phyloP scores from a whole-genome alignment of 1,139 yeast genomes.

The Candida pseudoviswanathii region DNA sequence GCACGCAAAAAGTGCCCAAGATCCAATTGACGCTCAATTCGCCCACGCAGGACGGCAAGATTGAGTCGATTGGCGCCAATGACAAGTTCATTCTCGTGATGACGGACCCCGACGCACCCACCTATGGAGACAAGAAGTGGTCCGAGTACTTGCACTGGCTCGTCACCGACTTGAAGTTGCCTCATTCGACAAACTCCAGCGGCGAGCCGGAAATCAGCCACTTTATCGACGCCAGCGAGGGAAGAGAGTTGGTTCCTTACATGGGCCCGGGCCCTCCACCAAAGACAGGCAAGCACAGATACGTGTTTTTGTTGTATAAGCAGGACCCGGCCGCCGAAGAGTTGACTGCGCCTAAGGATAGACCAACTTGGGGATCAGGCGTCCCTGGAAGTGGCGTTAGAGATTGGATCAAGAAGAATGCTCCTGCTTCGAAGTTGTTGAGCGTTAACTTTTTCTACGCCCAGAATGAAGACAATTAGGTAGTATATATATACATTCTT shows the following conservation, averaged over 20 bases:
- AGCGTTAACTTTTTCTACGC: slow-evolving; percentile 83
- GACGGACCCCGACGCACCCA: slow-evolving; percentile 96
- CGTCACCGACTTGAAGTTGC: slow-evolving; percentile 59
- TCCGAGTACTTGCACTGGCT: slow-evolving; percentile 85
- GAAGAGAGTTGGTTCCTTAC: slow-evolving; percentile 46
- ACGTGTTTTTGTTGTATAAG: slow-evolving; percentile 72
- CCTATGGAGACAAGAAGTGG: slow-evolving; percentile 80
- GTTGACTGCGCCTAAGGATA: slow-evolving; percentile 50
- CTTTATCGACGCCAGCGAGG: slow-evolving; percentile 39
- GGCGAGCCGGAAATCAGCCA: slow-evolving; percentile 37
- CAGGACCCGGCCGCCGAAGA: slow-evolving; percentile 48
- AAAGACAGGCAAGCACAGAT: slow-evolving; percentile 80
- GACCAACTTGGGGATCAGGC: slow-evolving; percentile 88
- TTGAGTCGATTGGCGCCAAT: slow-evolving; percentile 38
- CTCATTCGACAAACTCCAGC: slow-evolving; percentile 28
- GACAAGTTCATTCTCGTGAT: slow-evolving; percentile 72
- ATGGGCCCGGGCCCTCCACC: slow-evolving; percentile 86
- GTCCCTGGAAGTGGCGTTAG: slow-evolving; percentile 73
- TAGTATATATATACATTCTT: slow-evolving; percentile 2
- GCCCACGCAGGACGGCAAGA: slow-evolving; percentile 37
- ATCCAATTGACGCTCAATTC: slow-evolving; percentile 68
- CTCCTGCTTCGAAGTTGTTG: slow-evolving; percentile 61
- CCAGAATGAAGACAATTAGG: slow-evolving; percentile 53
- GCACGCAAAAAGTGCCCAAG: slow-evolving; percentile 65
- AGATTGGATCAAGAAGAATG: slow-evolving; percentile 67